phyloP scores from a whole-genome alignment of 1,139 yeast species.

The Casaregolazyma lundiana region DNA sequence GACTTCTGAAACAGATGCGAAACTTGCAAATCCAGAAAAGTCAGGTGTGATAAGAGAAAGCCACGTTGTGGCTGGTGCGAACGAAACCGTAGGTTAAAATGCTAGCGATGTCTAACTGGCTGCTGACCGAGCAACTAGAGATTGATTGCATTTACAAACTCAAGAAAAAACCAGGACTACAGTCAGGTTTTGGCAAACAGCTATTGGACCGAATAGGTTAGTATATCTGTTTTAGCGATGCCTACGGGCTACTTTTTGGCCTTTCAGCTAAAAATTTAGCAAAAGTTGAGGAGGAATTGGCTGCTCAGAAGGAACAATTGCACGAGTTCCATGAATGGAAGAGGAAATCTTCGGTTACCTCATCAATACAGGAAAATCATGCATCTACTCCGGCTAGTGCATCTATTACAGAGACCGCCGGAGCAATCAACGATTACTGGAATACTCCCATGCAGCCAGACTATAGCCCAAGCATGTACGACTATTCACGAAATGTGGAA shows the following conservation, averaged over 20 bases:
- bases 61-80: slow-evolving; percentile 21
- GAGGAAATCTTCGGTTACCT: background rate
- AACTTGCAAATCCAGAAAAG: slow-evolving; percentile 22
- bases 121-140: slow-evolving; percentile 8
- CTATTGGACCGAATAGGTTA: slow-evolving; percentile 18
- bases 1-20: slow-evolving; percentile 17
- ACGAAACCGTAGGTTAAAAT: slow-evolving; percentile 17
- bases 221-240: background rate
- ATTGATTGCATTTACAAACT: slow-evolving; percentile 19
- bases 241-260: background rate
- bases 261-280: background rate
- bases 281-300: no score
- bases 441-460: background rate
- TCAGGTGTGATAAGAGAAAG: slow-evolving; percentile 19
- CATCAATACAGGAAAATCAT: background rate
- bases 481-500: background rate
- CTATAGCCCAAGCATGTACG: background rate
- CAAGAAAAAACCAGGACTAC: slow-evolving; percentile 23
- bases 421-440: background rate
- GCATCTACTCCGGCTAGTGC: background rate
- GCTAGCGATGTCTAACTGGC: background rate
- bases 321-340: no score
- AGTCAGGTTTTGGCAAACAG: slow-evolving; percentile 23
- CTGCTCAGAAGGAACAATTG: no score
- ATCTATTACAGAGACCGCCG: background rate